Conservation (phyloP, 495 filamentous ascomycete genomes). For the Trichoderma virens region DNA sequence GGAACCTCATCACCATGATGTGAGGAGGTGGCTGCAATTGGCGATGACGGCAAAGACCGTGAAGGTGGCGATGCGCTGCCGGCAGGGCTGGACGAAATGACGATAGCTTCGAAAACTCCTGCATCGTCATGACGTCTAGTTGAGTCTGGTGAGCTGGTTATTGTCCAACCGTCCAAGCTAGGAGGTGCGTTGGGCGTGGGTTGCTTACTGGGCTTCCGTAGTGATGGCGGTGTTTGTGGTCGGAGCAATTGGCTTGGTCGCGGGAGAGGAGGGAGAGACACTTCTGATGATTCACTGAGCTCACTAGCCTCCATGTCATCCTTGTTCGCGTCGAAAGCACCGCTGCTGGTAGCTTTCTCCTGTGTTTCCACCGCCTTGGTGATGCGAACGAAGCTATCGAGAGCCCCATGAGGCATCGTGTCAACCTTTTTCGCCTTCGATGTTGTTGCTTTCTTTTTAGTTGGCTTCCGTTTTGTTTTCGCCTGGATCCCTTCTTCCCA, state of each 20-base stretch:
- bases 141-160: conserved; percentile 32
- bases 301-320: neutral
- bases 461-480: conserved; percentile 29
- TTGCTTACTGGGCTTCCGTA: conserved; percentile 8
- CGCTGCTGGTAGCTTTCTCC: neutral
- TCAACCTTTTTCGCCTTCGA: neutral
- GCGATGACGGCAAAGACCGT: conserved; percentile 9
- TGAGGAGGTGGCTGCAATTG: conserved; percentile 1
- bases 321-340: neutral
- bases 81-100: conserved; percentile 36
- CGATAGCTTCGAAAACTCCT: conserved; percentile 25
- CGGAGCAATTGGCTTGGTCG: conserved; percentile 17
- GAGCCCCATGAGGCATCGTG: neutral
- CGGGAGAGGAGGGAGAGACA: conserved; percentile 11
- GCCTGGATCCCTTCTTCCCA: conserved; percentile 61
- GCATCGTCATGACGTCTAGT: conserved; percentile 22
- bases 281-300: neutral
- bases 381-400: conserved; percentile 9
- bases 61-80: conserved; percentile 18
- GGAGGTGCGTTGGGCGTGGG: conserved; percentile 16
- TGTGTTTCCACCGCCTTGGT: neutral
- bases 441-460: conserved; percentile 15
- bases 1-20: neutral
- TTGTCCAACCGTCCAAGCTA: conserved; percentile 28
- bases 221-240: conserved; percentile 2